Evolutionary conservation across 495 filamentous ascomycete species (phyloP).

Genomic region (Lophium mytilinum): DNA sequence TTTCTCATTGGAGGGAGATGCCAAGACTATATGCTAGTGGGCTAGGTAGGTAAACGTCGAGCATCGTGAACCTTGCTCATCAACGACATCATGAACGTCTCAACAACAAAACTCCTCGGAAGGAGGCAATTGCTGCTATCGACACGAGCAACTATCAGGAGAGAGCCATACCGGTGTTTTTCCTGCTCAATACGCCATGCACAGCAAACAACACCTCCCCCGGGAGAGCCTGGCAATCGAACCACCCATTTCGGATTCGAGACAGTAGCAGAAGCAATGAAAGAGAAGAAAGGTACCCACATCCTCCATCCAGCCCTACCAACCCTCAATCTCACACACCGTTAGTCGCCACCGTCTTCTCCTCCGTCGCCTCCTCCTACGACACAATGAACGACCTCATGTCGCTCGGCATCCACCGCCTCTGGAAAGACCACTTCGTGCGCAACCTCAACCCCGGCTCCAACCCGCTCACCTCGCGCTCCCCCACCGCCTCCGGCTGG

Average conservation of each 20-base stretch:
- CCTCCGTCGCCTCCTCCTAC: constrained; percentile 84
- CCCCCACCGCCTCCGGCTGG: constrained; percentile 44
- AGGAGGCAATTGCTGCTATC: constrained; percentile 16
- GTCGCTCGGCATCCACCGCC: constrained; percentile 91
- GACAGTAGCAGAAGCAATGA: constrained; percentile 74
- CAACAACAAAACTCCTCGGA: constrained; percentile 10
- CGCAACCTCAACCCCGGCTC: constrained; percentile 82
- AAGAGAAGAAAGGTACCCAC: constrained; percentile 59
- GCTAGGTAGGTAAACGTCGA: not conserved
- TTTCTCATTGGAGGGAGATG: too few relatives aligned
- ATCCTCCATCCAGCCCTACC: not conserved
- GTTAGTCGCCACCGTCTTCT: constrained; percentile 84
- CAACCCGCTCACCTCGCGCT: constrained; percentile 43
- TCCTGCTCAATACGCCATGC: constrained; percentile 42
- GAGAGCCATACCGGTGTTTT: constrained; percentile 44
- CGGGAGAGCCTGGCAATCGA: constrained; percentile 29
- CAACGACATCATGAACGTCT: constrained; percentile 10
- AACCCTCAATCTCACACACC: constrained; percentile 19
- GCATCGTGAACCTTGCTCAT: constrained; percentile 1
- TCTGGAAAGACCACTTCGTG: constrained; percentile 99
- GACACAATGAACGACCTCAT: constrained; percentile 99
- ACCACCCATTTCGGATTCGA: constrained; percentile 94
- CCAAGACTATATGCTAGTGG: too few relatives aligned
- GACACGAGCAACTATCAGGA: not conserved
- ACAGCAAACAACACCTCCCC: constrained; percentile 35